Evolutionary conservation across 116 monocot genomes (phyloP), one percentile per base, ranked within the genome.

Genomic region (Dioscorea cayenensis): DNA sequence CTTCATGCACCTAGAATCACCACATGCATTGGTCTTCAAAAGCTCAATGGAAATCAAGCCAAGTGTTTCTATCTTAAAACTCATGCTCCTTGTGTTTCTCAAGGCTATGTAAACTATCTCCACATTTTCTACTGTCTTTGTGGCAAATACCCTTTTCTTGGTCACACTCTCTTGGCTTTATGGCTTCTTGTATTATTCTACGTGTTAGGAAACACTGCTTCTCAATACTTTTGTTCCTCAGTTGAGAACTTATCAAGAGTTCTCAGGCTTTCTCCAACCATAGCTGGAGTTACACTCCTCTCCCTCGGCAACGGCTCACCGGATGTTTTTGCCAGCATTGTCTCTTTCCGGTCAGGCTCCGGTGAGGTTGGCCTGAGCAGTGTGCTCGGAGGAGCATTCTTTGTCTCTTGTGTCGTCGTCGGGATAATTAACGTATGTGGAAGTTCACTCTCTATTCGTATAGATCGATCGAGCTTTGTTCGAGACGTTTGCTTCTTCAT

Each of bases 251-350:
- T 88, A n/a, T 84, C 88, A 12, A 74, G 66, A 19, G 36, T 79
- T 16, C 71, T 88, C 18, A 65, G 71, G 21, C 79, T 88, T 21
- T 73, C 84, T 43, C 88, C 88, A 0, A 71, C 84, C 13, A 76
- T 88, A 27, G 84, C 88, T 14, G 85, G 88, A 6, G 81, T 76
- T 2, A 88, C 88, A 12, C 82, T 88, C 32, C 69, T 88, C 48
- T 78, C 88, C 1, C 69, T 88, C 0, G 88, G 88, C 25, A 88
- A 88, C 19, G 88, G 88, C 19, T 81, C 84, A 5, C 82, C 88
- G 5, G 88, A 88, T 58, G 79, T 84, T 48, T 82, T 88, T 70
- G 76, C 82, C 5, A 82, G 76, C 55, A 82, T 84, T n/a, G 88
- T 78, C 61, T 82, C 84, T n/a, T 84, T 88, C 73, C 82, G 66